Evolutionary conservation across 2,329 filamentous ascomycete species (phyloP).

Genomic region (Trichoderma sp.): DNA sequence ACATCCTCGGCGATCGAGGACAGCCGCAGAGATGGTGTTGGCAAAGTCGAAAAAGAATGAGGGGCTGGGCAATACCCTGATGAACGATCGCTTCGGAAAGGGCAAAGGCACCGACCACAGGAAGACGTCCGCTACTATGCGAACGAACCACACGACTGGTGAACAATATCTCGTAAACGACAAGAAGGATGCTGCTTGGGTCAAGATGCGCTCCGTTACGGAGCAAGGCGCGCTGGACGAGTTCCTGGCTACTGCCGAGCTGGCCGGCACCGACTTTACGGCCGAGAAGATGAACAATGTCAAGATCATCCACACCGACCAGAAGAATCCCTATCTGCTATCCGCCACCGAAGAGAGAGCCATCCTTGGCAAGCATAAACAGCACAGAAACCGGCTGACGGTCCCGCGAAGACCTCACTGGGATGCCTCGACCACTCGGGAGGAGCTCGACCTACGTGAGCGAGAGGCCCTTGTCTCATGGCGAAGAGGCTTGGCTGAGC

Average conservation of each 20-base stretch:
- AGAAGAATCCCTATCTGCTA: slow-evolving; percentile 91
- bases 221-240: slow-evolving; percentile 96
- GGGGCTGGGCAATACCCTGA: slow-evolving; percentile 92
- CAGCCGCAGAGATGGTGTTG: slow-evolving; percentile 48
- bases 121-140: slow-evolving; percentile 57
- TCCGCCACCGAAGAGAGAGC: slow-evolving; percentile 79
- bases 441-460: slow-evolving; percentile 77
- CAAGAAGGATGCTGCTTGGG: slow-evolving; percentile 88
- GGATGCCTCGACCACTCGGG: slow-evolving; percentile 80
- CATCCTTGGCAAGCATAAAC: slow-evolving; percentile 75
- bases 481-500: slow-evolving; percentile 84
- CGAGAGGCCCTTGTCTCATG: slow-evolving; percentile 79
- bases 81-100: slow-evolving; percentile 98
- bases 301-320: slow-evolving; percentile 96
- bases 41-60: slow-evolving; percentile 95
- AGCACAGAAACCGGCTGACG: slow-evolving; percentile 75
- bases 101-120: slow-evolving; percentile 83
- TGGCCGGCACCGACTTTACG: slow-evolving; percentile 98
- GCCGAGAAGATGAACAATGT: slow-evolving; percentile 99
- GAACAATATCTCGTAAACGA: slow-evolving; percentile 92
- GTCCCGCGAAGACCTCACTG: slow-evolving; percentile 87
- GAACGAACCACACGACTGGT: slow-evolving; percentile 75
- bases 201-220: slow-evolving; percentile 99
- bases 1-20: not conserved
- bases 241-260: slow-evolving; percentile 90